Conservation (phyloP, 2,329 filamentous ascomycete genomes). For the Phaeomoniella chlamydospora region DNA sequence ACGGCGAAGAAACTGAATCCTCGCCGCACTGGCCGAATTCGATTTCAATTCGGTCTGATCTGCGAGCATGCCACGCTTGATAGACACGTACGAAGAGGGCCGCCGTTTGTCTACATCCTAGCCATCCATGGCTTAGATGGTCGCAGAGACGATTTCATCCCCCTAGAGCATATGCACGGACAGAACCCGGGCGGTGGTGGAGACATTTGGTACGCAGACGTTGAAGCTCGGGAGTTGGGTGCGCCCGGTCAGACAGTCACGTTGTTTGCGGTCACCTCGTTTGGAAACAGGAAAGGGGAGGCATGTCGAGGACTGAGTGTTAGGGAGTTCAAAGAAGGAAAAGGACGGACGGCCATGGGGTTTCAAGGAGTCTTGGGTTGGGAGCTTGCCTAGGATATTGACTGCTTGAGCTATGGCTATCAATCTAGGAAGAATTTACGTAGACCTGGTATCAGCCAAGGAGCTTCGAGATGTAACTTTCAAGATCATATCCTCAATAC, state of each 20-base stretch:
- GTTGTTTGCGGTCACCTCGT: conserved; percentile 45
- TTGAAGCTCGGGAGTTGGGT: conserved; percentile 51
- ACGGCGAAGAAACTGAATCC: conserved; percentile 45
- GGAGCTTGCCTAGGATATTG: conserved; percentile 28
- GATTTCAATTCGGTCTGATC: conserved; percentile 66
- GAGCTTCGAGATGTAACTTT: no score
- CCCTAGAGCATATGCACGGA: conserved; percentile 41
- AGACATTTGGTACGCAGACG: conserved; percentile 68
- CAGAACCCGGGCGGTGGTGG: conserved; percentile 37
- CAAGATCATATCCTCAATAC: no score
- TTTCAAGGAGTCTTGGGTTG: conserved; percentile 39
- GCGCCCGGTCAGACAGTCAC: conserved; percentile 52
- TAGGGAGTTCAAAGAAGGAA: conserved; percentile 31
- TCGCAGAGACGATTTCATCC: conserved; percentile 50
- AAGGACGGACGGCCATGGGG: conserved; percentile 30
- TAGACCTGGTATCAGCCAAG: no score
- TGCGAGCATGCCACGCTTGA: conserved; percentile 77
- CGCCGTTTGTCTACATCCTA: conserved; percentile 55
- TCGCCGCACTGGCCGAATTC: conserved; percentile 36
- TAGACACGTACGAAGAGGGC: conserved; percentile 45
- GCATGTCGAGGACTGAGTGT: conserved; percentile 38
- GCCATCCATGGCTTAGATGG: conserved; percentile 53
- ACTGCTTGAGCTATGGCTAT: no score
- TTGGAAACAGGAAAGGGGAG: conserved; percentile 33
- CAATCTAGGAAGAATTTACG: no score